Conservation (phyloP, 441 rosid species). For the Gossypium lobatum region DNA sequence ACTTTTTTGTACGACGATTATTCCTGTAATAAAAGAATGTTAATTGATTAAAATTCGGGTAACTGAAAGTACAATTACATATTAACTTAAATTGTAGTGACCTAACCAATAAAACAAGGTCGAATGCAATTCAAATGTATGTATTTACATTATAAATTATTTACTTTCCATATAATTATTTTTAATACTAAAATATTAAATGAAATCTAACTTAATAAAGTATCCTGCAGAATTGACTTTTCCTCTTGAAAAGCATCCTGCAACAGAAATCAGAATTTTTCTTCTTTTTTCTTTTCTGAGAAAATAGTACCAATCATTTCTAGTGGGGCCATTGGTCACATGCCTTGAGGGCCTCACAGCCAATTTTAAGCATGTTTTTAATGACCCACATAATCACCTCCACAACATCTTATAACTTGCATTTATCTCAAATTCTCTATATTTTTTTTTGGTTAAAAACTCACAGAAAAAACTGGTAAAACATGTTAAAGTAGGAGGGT, state of each 20-base stretch:
- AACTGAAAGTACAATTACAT: no score
- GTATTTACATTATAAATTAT: background rate
- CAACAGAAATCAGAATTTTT: background rate
- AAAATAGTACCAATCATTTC: background rate
- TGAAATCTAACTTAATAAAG: background rate
- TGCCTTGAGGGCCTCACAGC: background rate
- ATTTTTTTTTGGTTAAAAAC: no score
- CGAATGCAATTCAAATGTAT: background rate
- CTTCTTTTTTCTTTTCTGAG: background rate
- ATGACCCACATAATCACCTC: conserved; percentile 1
- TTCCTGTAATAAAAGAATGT: no score
- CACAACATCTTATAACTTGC: no score
- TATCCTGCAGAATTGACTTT: background rate
- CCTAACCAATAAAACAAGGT: background rate
- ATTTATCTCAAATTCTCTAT: no score
- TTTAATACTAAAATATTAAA: background rate
- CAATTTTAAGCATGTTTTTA: background rate
- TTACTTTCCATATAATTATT: background rate
- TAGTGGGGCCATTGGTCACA: conserved; percentile 7
- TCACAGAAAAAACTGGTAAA: no score
- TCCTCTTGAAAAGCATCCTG: no score
- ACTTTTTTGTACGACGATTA: no score
- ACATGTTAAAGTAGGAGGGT: no score
- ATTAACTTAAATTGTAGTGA: no score
- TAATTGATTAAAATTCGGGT: no score